Evolutionary conservation across 495 filamentous ascomycete genomes (phyloP).

Genomic region (Extremus antarcticus): DNA sequence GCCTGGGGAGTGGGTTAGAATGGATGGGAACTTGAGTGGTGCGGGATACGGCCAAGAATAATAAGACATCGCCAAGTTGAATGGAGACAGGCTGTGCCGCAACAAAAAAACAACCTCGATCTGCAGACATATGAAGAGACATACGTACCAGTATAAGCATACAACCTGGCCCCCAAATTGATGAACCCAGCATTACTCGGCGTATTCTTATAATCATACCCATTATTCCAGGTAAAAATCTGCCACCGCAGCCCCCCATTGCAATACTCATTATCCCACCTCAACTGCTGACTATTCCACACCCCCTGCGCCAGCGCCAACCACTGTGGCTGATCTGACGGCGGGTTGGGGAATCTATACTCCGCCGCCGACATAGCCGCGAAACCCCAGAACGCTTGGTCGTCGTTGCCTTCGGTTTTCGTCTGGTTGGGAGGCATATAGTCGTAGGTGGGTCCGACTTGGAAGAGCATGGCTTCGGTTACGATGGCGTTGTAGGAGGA

Average conservation of each 20-base stretch:
- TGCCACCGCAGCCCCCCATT: slow-evolving; percentile 59
- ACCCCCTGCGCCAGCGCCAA: slow-evolving; percentile 23
- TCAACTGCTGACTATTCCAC: slow-evolving; percentile 27
- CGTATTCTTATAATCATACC: slow-evolving; percentile 65
- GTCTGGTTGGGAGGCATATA: slow-evolving; percentile 40
- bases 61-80: background rate
- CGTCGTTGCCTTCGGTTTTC: slow-evolving; percentile 42
- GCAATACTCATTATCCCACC: slow-evolving; percentile 43
- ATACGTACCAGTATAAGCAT: slow-evolving; percentile 54
- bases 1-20: slow-evolving; percentile 27
- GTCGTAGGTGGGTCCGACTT: slow-evolving; percentile 36
- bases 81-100: no score
- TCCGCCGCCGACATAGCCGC: slow-evolving; percentile 27
- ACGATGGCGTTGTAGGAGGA: slow-evolving; percentile 39
- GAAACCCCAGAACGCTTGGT: slow-evolving; percentile 33
- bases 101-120: no score
- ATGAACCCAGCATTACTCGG: slow-evolving; percentile 73
- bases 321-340: slow-evolving; percentile 16
- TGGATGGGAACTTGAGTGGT: background rate
- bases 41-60: background rate
- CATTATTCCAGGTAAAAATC: slow-evolving; percentile 64
- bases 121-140: no score
- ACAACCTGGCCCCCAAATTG: slow-evolving; percentile 68
- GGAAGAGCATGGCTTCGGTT: slow-evolving; percentile 37
- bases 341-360: slow-evolving; percentile 20